Base-by-base conservation (phyloP, 306 rosid species). In the Heteromeles arbutifolia region DNA sequence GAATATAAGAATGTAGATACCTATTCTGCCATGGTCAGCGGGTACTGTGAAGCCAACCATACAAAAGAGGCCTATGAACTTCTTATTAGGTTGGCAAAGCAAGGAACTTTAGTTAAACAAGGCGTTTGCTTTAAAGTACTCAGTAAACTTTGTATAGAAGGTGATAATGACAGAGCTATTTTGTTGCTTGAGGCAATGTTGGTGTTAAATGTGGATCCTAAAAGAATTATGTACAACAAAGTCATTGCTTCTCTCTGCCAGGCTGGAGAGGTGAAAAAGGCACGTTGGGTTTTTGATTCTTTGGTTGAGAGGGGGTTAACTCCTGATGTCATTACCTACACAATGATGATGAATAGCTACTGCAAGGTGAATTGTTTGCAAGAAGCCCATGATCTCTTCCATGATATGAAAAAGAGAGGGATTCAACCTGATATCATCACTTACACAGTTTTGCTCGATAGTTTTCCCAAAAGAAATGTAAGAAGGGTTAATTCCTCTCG, bases 381-480 rank as follows among this genome's bases (percentile, higher is more conserved):
- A 74, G 86, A 85, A 73, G 97, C 98, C 59, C 63, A 69, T 82
- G 78, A 50, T 44, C 92, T 93, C 77, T 84, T 93, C 65, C 81
- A 74, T 75, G 94, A 91, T 76, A 91, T 90, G 97, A 86, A 82
- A 75, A 69, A 12, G 22, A 92, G 78, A 72, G 91, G 92, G 78
- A 86, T 91, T 72, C 78, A 86, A 79, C 98, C 96, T 67, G 89
- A 93, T 83, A 77, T 83, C 72, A 68, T 88, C 79, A 82, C 89
- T 61, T 93, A 86, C 84, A 91, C 97, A 65, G 89, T 93, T 81
- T 82, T 91, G 79, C 92, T 93, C 62, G 92, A 89, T 70, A 81
- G 84, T 72, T 85, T 53, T 75, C 73, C 74, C 8, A 88, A 90
- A 83, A 64, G 66, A 72, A 66, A 76, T 59, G 43, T 77, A 54